These are phyloP conservation scores for Lasiosphaeris hirsuta DNA, from an alignment of 495 filamentous ascomycete species.

Conservation along the genomic window DNA sequence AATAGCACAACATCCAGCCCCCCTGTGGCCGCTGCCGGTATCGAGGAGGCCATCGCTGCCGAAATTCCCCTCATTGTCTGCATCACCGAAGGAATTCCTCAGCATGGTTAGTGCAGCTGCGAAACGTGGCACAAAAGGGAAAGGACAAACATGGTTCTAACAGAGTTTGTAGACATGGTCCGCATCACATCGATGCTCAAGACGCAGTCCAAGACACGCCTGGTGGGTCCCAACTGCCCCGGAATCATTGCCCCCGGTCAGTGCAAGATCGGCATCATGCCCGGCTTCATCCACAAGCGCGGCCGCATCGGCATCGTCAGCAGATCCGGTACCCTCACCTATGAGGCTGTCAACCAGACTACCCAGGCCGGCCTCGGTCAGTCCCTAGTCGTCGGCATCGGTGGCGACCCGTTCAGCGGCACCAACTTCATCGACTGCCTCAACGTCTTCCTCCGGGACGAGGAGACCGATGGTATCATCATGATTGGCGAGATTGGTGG, in stretches of 20 bases:
- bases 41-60: constrained; percentile 92
- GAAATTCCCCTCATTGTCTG: constrained; percentile 93
- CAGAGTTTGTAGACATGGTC: constrained; percentile 75
- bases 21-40: constrained; percentile 86
- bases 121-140: not conserved
- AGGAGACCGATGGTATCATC: constrained; percentile 98
- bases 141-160: constrained; percentile 10
- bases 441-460: constrained; percentile 91
- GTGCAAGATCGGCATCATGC: constrained; percentile 99
- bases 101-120: constrained; percentile 66
- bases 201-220: constrained; percentile 91
- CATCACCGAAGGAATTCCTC: constrained; percentile 97
- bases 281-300: constrained; percentile 99
- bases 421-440: constrained; percentile 99
- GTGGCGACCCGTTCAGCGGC: constrained; percentile 96
- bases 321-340: constrained; percentile 95
- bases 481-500: constrained; percentile 99
- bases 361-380: constrained; percentile 95
- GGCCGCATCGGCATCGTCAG: constrained; percentile 98
- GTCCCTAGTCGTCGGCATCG: constrained; percentile 96
- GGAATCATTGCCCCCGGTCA: constrained; percentile 96
- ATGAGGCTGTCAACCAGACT: constrained; percentile 99
- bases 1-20: constrained; percentile 52
- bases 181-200: constrained; percentile 98
- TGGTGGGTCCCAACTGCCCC: constrained; percentile 97